Base-by-base conservation (phyloP, 1,284 basidiomycete genomes). In the Butyriboletus appendiculatus region DNA sequence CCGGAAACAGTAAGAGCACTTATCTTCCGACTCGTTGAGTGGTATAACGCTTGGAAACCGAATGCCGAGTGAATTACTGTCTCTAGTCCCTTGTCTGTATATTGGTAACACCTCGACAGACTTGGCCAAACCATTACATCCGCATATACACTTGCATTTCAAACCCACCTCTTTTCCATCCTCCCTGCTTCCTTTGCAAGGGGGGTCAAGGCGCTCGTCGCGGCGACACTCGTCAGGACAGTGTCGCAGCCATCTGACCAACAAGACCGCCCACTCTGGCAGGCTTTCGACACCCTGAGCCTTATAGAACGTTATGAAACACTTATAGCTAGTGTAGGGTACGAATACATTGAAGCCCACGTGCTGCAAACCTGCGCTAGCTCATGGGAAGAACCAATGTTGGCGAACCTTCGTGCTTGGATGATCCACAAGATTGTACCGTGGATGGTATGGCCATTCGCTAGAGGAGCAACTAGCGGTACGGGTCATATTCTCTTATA, bases 261-360 rank as follows among this genome's bases (percentile, higher is more conserved):
- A 11, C 70, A 69, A 41, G 71, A 69, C 41, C 67, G 61, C 5
- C 58, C 70, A 20, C 67, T 82, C 28, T 92, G 88, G 88, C 74
- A 73, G 16, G 76, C 82, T 0, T 86, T 94, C 44, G 86, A 90
- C 49, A 75, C 80, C 2, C 79, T 97, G 0, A 90, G 90, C 3
- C 75, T 96, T 14, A 76, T 94, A 30, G 90, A 94, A 55, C 83
- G 93, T 30, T 96, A 92, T 66, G 92, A 95, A 60, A 84, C 85
- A 3, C 84, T 94, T 48, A 81, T 97, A 26, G 86, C 89, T 28
- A 85, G 84, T 52, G 88, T 95, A 2, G 90, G 91, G 32, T 93
- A 94, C 62, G 88, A 92, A 60, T 84, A 86, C 60, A 94, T 97
- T 55, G 90, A 94, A 63, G 70, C 75, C 8, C 79, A 91, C 49